A percentile compares a stretch with the other conserved stretches of the same genome.
Conservation (phyloP, 768 basidiomycete species). For the Lentinus tigrinus region DNA sequence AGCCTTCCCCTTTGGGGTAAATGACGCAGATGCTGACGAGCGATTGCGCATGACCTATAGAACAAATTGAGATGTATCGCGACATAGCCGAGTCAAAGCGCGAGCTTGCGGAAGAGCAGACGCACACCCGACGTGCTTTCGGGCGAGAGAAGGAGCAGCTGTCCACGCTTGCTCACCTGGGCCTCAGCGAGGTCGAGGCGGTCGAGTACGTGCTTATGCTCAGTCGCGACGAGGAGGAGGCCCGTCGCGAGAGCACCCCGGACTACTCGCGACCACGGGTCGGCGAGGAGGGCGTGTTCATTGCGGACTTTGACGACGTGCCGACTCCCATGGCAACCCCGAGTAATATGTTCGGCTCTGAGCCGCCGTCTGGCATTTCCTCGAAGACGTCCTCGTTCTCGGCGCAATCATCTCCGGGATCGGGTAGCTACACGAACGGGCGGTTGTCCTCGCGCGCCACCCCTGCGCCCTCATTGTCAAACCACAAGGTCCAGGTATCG, state of each 20-base stretch:
- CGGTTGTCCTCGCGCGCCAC: conserved; percentile 31
- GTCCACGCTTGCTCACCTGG: conserved; percentile 56
- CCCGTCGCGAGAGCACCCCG: conserved; percentile 15
- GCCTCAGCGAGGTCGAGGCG: conserved; percentile 71
- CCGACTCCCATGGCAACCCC: conserved; percentile 25
- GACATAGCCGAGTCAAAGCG: conserved; percentile 59
- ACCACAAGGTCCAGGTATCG: conserved; percentile 56
- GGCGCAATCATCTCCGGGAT: conserved; percentile 4
- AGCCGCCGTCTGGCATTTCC: conserved; percentile 10
- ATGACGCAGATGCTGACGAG: not conserved
- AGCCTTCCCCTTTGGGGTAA: not conserved
- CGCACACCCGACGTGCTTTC: conserved; percentile 34
- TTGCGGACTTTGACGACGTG: conserved; percentile 51
- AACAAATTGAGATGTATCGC: conserved; percentile 60
- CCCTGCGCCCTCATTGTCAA: conserved; percentile 38
- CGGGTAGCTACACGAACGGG: conserved; percentile 7
- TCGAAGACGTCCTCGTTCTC: conserved; percentile 11
- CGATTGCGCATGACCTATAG: conserved; percentile 33
- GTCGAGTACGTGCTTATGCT: conserved; percentile 83
- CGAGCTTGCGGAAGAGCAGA: conserved; percentile 51
- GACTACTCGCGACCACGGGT: conserved; percentile 2
- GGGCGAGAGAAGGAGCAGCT: conserved; percentile 59
- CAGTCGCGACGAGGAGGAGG: conserved; percentile 70
- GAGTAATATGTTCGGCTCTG: conserved; percentile 23
- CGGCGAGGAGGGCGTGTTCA: conserved; percentile 52